phyloP scores from a whole-genome alignment of 495 filamentous ascomycete species.

The Neurospora discreta region DNA sequence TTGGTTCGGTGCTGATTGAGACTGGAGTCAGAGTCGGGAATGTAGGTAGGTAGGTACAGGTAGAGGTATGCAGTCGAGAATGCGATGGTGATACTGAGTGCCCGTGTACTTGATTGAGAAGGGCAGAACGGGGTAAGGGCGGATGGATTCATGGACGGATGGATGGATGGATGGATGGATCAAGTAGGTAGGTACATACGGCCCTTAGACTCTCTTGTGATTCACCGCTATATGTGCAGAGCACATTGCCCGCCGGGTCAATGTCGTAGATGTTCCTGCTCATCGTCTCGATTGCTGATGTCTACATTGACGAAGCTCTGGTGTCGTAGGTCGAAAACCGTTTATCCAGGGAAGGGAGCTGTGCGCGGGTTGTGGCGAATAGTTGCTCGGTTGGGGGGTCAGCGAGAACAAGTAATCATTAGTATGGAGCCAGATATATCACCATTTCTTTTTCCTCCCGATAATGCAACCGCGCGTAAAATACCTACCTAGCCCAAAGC shows the following conservation, averaged over 20 bases:
- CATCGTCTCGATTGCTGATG: conserved; percentile 11
- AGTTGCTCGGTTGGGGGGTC: neutral
- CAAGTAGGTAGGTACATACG: conserved; percentile 4
- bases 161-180: neutral
- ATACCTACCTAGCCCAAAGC: neutral
- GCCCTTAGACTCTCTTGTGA: conserved; percentile 10
- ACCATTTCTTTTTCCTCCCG: neutral
- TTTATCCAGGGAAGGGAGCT: neutral
- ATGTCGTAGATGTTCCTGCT: conserved; percentile 24
- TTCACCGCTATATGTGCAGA: conserved; percentile 22
- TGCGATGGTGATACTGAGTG: conserved; percentile 7
- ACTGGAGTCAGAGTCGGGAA: no score
- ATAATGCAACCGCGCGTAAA: neutral
- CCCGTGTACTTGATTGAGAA: no score
- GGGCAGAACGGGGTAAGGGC: neutral
- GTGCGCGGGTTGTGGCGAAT: neutral
- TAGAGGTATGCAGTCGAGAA: no score
- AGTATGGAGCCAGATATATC: neutral
- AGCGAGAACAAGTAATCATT: neutral
- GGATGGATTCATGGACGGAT: neutral
- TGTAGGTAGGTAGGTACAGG: no score
- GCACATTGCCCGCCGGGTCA: conserved; percentile 27
- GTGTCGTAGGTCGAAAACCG: neutral
- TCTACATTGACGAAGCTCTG: conserved; percentile 4
- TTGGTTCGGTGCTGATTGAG: no score